Conservation (phyloP, 345 rosid species). For the Lagerstroemia speciosa region DNA sequence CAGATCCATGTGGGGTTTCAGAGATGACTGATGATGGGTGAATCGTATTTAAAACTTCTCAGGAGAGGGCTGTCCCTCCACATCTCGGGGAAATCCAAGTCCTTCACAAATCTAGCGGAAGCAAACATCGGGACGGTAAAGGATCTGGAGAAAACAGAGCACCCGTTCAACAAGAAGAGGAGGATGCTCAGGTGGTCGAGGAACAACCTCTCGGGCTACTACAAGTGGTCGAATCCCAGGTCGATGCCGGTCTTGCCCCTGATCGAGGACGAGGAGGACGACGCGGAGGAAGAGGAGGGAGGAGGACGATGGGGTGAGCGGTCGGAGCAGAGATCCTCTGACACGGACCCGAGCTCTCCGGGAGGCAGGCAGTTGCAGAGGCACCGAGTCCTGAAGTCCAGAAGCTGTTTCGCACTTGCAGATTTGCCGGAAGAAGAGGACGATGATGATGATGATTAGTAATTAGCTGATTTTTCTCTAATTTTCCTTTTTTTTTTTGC, state of each 20-base stretch:
- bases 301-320: neutral
- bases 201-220: slow-evolving; percentile 24
- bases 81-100: slow-evolving; percentile 70
- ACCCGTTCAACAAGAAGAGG: slow-evolving; percentile 70
- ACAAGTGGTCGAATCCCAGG: slow-evolving; percentile 39
- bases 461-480: neutral
- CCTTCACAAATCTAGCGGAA: slow-evolving; percentile 59
- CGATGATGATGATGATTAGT: neutral
- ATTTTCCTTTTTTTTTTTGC: neutral
- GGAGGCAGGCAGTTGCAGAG: neutral
- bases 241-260: slow-evolving; percentile 74
- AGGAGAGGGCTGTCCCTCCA: slow-evolving; percentile 81
- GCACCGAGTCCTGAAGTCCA: slow-evolving; percentile 18
- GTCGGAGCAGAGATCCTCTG: neutral
- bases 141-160: slow-evolving; percentile 60
- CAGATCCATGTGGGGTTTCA: neutral
- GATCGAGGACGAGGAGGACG: slow-evolving; percentile 28
- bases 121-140: slow-evolving; percentile 30
- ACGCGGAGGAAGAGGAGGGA: neutral
- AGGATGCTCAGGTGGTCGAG: slow-evolving; percentile 37
- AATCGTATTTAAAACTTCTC: neutral
- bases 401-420: slow-evolving; percentile 61
- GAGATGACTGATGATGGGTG: neutral
- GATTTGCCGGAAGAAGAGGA: slow-evolving; percentile 43
- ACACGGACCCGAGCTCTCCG: neutral